Percentiles rank a stretch among this genome's conserved stretches.
Conservation (phyloP, 1,284 basidiomycete genomes). For the Cutaneotrichosporon mucoides region DNA sequence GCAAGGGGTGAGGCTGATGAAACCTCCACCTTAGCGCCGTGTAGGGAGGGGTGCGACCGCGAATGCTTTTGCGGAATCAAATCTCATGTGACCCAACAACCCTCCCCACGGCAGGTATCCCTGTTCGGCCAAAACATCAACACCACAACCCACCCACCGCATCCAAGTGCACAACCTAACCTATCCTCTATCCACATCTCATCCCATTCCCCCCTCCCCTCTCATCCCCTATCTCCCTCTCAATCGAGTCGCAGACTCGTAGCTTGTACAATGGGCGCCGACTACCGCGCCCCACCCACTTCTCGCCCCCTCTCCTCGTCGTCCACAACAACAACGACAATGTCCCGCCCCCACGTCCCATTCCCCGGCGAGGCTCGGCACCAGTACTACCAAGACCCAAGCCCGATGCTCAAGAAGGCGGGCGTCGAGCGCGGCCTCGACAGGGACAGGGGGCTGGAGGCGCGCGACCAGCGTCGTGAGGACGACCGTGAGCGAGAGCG, state of each 20-base stretch:
- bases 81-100: neutral
- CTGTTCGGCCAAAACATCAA: neutral
- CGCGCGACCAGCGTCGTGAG: neutral
- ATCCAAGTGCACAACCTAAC: neutral
- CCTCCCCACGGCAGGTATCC: neutral
- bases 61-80: slow-evolving; percentile 12
- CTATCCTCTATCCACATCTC: too few species aligned
- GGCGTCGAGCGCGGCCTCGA: neutral
- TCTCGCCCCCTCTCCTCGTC: neutral
- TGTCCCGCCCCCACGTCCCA: neutral
- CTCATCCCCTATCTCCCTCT: too few species aligned
- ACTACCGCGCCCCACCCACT: neutral
- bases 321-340: neutral
- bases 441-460: neutral
- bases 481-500: neutral
- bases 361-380: neutral
- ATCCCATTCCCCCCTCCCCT: too few species aligned
- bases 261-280: too few species aligned
- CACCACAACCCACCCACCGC: neutral
- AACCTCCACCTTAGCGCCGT: too few species aligned
- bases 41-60: neutral
- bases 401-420: neutral
- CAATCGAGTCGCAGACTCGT: too few species aligned
- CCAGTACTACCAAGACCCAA: too few species aligned
- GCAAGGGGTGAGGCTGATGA: too few species aligned